Conservation (phyloP, 805 yeast species). For the Candida sphagnicola region DNA sequence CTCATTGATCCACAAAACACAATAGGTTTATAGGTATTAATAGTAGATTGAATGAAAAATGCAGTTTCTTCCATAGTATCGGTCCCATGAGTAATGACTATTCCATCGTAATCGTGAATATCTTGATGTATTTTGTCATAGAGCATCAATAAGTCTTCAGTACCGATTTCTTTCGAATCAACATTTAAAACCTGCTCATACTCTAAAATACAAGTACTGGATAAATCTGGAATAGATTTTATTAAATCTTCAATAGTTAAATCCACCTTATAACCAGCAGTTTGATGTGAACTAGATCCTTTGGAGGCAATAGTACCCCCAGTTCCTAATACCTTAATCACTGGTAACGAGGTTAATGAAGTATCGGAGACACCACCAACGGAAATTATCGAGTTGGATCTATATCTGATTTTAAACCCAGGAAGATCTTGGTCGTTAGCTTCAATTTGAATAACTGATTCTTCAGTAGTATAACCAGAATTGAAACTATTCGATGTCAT, state of each 20-base stretch:
- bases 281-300: constrained; percentile 33
- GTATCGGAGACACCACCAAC: constrained; percentile 9
- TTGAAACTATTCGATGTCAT: background rate
- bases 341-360: constrained; percentile 19
- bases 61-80: constrained; percentile 68
- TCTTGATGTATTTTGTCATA: constrained; percentile 44
- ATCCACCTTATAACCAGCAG: constrained; percentile 44
- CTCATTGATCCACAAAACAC: constrained; percentile 74
- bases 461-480: background rate
- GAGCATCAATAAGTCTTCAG: constrained; percentile 41
- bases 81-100: constrained; percentile 70
- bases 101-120: constrained; percentile 47
- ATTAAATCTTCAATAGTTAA: constrained; percentile 46
- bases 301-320: constrained; percentile 47
- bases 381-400: constrained; percentile 27
- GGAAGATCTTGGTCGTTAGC: constrained; percentile 24
- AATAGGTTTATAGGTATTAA: constrained; percentile 47
- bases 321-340: constrained; percentile 39
- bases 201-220: constrained; percentile 49
- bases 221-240: constrained; percentile 52
- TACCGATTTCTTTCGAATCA: constrained; percentile 56
- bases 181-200: constrained; percentile 62
- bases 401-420: constrained; percentile 30
- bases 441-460: constrained; percentile 10
- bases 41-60: constrained; percentile 52